phyloP scores from a whole-genome alignment of 495 filamentous ascomycete species.

The Eremomyces bilateralis region DNA sequence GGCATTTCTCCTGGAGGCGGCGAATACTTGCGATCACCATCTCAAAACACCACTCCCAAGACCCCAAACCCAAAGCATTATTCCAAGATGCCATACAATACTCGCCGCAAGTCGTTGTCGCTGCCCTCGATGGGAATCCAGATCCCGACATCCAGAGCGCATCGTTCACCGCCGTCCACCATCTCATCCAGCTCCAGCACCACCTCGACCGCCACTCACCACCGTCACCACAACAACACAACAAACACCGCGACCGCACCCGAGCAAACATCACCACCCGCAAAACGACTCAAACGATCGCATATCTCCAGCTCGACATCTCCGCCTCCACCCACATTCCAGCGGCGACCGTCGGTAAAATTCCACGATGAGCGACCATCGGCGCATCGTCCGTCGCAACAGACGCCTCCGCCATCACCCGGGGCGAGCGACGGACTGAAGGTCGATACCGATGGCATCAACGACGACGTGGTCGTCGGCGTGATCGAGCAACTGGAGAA shows the following conservation, averaged over 20 bases:
- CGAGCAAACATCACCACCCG: slow-evolving; percentile 24
- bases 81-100: slow-evolving; percentile 80
- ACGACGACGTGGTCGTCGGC: slow-evolving; percentile 83
- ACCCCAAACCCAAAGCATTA: not conserved
- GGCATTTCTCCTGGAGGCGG: no score
- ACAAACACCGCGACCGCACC: not conserved
- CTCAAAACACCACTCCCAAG: not conserved
- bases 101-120: slow-evolving; percentile 88
- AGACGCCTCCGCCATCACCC: slow-evolving; percentile 79
- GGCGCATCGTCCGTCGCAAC: slow-evolving; percentile 29
- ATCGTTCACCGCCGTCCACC: slow-evolving; percentile 36
- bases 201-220: slow-evolving; percentile 25
- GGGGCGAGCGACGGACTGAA: slow-evolving; percentile 29
- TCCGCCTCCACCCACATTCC: slow-evolving; percentile 30
- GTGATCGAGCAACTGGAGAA: slow-evolving; percentile 81
- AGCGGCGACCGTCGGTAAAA: slow-evolving; percentile 20
- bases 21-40: no score
- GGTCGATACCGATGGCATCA: slow-evolving; percentile 74
- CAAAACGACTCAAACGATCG: slow-evolving; percentile 75
- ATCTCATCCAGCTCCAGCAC: slow-evolving; percentile 23
- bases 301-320: slow-evolving; percentile 27
- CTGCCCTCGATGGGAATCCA: slow-evolving; percentile 85
- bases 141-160: slow-evolving; percentile 50
- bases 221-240: no score
- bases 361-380: slow-evolving; percentile 25